These are phyloP conservation scores for Amanita phalloides DNA, from an alignment of 768 basidiomycete genomes.

Conservation along the genomic window DNA sequence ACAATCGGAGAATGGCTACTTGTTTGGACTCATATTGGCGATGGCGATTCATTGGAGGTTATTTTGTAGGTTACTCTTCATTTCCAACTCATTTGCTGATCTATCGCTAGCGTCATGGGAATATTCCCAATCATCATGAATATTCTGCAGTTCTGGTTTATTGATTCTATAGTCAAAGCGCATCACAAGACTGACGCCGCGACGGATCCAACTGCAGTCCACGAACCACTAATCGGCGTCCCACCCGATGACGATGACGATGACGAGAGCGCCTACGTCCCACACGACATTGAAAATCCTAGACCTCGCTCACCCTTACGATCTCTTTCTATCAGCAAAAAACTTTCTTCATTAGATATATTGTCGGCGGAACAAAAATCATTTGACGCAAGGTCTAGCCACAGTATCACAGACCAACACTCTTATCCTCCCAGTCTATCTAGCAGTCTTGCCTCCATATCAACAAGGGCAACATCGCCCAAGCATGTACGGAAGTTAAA, in stretches of 20 bases:
- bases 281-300: conserved; percentile 37
- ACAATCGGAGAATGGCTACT: conserved; percentile 80
- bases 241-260: conserved; percentile 47
- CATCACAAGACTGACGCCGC: conserved; percentile 21
- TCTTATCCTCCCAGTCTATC: conserved; percentile 54
- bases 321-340: conserved; percentile 16
- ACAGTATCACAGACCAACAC: conserved; percentile 28
- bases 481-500: conserved; percentile 24
- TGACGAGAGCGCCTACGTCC: conserved; percentile 31
- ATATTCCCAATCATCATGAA: conserved; percentile 87
- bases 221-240: conserved; percentile 53
- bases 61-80: conserved; percentile 52
- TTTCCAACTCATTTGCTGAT: background rate
- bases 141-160: conserved; percentile 88
- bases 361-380: conserved; percentile 31
- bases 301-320: conserved; percentile 23
- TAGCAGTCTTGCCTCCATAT: conserved; percentile 28
- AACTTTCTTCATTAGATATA: conserved; percentile 7
- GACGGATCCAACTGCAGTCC: conserved; percentile 27
- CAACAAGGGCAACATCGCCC: conserved; percentile 16
- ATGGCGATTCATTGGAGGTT: conserved; percentile 59
- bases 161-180: conserved; percentile 87
- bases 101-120: conserved; percentile 64
- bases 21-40: conserved; percentile 58
- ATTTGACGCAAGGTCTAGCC: conserved; percentile 21